Base-by-base conservation (phyloP, 148 eudicot genomes). In the Vaccinium myrtillus region DNA sequence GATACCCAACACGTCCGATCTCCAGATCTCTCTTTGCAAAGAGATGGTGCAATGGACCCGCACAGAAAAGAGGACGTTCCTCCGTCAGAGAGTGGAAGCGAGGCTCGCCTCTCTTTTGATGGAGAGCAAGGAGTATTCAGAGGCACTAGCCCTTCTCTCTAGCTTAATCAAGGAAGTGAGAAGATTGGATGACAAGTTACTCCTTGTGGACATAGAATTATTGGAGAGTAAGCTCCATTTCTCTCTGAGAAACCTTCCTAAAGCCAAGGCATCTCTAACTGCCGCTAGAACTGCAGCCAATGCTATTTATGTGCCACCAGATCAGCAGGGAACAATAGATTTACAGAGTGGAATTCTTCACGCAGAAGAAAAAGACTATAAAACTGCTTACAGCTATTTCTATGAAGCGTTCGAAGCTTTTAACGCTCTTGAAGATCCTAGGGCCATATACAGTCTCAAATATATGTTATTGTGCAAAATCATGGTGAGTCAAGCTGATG, bases 251-350 rank as follows among this genome's bases (percentile, higher is more conserved):
- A 89, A 89, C 81, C 90, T 89, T 32, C 90, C 89, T 0, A 89
- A 89, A 77, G 88, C 90, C 58, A 89, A 89, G 63, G 90, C 90
- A 67, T 53, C 90, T 4, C 90, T 88, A 36, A 86, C 87, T 63
- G 88, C 90, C 5, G 90, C 90, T 12, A 82, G 90, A 87, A 87
- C 90, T 2, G 90, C 90, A 18, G 89, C 89, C 6, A 87, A 89
- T 83, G 90, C 90, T 55, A 89, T 89, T 50, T 89, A 87, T 25
- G 90, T 89, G 55, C 90, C 90, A 15, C 90, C 90, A 63, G 89
- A 87, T 61, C 90, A 89, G 83, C 89, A 89, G 70, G 90, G 89
- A 12, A 85, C 84, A 2, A 89, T 89, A 59, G 89, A 89, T 80
- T 85, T 86, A 65, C 90, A 89, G 75, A 89, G 88, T 19, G 90